Evolutionary conservation across 345 rosid genomes (phyloP).

Genomic region (Hibiscus mutabilis): DNA sequence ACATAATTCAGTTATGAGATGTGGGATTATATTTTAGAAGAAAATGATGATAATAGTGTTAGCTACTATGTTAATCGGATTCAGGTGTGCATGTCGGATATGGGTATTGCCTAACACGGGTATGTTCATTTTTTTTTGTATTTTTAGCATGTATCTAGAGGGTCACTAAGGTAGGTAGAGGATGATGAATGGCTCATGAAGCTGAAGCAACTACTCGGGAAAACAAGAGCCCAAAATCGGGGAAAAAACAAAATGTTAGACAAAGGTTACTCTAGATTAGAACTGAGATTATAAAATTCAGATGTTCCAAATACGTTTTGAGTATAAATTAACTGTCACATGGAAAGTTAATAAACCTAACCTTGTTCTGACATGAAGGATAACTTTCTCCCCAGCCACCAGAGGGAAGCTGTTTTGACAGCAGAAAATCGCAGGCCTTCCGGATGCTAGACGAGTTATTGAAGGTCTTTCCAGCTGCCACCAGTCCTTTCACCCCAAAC

Average conservation of each 20-base stretch:
- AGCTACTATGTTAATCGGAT: background rate
- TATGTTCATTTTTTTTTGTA: no score
- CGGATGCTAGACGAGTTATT: conserved; percentile 47
- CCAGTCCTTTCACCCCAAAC: conserved; percentile 25
- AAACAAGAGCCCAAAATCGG: background rate
- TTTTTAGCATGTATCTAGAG: background rate
- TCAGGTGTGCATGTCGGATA: background rate
- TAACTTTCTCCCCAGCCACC: conserved; percentile 99
- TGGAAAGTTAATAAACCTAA: conserved; percentile 13
- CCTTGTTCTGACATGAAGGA: conserved; percentile 90
- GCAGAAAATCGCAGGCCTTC: conserved; percentile 78
- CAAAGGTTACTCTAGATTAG: background rate
- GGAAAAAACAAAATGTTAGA: no score
- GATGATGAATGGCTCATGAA: background rate
- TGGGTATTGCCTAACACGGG: background rate
- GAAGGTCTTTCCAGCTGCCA: conserved; percentile 67
- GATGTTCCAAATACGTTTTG: background rate
- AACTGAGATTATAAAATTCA: background rate
- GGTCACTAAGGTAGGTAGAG: background rate
- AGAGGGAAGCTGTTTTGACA: conserved; percentile 71
- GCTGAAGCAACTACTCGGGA: background rate
- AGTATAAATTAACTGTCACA: background rate
- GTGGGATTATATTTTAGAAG: background rate
- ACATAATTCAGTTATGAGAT: background rate
- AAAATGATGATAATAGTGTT: background rate